These are phyloP conservation scores for Colletotrichum navitas DNA, from an alignment of 2,329 filamentous ascomycete species.

Conservation along the genomic window DNA sequence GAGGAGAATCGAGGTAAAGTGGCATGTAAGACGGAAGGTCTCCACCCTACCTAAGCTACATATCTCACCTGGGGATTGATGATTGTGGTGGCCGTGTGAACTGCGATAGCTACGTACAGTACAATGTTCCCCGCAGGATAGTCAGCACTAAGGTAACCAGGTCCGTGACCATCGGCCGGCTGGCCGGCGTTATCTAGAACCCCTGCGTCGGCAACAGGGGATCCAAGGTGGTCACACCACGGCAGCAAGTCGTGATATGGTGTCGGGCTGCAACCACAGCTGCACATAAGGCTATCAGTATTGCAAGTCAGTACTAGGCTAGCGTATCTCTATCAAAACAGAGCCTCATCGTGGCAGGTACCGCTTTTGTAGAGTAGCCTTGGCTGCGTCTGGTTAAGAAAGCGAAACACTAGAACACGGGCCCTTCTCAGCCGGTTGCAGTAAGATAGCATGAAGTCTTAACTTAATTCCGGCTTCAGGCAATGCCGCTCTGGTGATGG, in stretches of 20 bases:
- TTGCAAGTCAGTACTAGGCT: background rate
- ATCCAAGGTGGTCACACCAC: background rate
- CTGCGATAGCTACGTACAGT: background rate
- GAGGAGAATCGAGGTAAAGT: background rate
- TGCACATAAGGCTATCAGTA: background rate
- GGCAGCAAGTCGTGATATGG: background rate
- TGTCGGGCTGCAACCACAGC: background rate
- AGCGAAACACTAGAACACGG: background rate
- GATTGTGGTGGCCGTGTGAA: background rate
- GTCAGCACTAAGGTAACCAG: slow-evolving; percentile 1
- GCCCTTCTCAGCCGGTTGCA: background rate
- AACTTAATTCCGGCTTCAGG: background rate
- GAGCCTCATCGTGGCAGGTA: background rate
- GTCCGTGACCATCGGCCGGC: no score
- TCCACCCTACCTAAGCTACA: background rate
- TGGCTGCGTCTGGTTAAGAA: no score
- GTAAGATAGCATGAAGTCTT: background rate
- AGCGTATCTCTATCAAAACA: no score
- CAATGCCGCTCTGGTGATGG: background rate
- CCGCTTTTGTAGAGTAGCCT: background rate
- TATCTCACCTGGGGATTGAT: background rate
- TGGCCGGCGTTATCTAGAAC: background rate
- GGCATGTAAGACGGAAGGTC: background rate
- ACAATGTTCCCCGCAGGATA: no score
- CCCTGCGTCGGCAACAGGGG: background rate